Percentiles rank a stretch among this genome's conserved stretches.
Conservation (phyloP, 352 stramenopile species). For the Phytopythium aichiense region DNA sequence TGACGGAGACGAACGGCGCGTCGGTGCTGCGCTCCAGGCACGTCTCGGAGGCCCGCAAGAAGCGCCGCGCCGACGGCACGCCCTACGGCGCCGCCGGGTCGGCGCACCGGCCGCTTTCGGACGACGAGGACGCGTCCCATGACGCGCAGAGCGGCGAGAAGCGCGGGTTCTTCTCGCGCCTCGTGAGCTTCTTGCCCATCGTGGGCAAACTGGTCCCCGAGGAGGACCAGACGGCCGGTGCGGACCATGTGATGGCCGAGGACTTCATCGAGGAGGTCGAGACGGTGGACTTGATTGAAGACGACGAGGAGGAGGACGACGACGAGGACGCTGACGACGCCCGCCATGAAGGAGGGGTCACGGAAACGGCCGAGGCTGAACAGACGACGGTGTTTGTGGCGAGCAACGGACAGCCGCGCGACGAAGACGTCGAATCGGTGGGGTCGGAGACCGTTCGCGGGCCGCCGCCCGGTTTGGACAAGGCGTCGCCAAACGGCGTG, state of each 20-base stretch:
- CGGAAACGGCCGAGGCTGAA: neutral
- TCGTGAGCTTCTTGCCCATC: slow-evolving; percentile 66
- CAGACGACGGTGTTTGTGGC: slow-evolving; percentile 4
- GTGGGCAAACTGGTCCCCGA: slow-evolving; percentile 49
- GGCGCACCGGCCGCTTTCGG: slow-evolving; percentile 6
- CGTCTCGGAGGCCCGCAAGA: slow-evolving; percentile 17
- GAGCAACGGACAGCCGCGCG: slow-evolving; percentile 5
- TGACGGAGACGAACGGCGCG: slow-evolving; percentile 19
- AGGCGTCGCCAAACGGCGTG: slow-evolving; percentile 4
- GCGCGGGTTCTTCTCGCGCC: slow-evolving; percentile 42
- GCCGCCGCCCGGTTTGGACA: neutral
- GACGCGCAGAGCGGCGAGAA: slow-evolving; percentile 6
- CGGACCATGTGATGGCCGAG: slow-evolving; percentile 8
- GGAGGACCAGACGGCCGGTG: slow-evolving; percentile 21
- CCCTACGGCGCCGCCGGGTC: slow-evolving; percentile 30
- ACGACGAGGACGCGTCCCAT: slow-evolving; percentile 6
- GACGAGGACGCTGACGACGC: slow-evolving; percentile 21
- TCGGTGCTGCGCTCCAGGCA: slow-evolving; percentile 14
- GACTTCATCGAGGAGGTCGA: slow-evolving; percentile 11
- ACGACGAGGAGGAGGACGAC: slow-evolving; percentile 14
- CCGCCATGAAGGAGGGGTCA: neutral
- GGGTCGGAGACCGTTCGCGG: slow-evolving; percentile 4
- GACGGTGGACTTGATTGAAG: slow-evolving; percentile 18
- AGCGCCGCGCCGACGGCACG: slow-evolving; percentile 32
- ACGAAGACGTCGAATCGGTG: slow-evolving; percentile 2